Base-by-base conservation (phyloP, 2,329 filamentous ascomycete species). In the Fusarium falciforme region DNA sequence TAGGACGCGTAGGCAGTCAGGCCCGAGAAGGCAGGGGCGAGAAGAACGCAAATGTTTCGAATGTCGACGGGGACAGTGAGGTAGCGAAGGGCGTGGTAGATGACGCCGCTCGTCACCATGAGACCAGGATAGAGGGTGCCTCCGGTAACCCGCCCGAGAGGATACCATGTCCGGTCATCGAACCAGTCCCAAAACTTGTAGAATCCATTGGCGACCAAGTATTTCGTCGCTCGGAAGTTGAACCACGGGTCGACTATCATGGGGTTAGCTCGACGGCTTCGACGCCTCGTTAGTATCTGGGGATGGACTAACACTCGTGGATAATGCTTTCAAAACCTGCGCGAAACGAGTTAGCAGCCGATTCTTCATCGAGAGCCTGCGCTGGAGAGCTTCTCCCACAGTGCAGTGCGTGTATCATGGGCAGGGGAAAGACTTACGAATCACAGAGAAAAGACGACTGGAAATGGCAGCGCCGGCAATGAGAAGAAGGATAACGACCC, bases 161-260 rank as follows among this genome's bases (percentile, higher is more conserved):
- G 96, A 85, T 99, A 96, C 96, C 96, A 99, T 91, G 96, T 99
- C 87, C 96, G 92, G 88, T 99, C 96, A 85, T 99, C 96, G 82
- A 99, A 99, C 96, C 96, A 99, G 84, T 99, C 96, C 96, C 96
- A 99, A 83, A 99, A 99, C 84, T 93, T 95, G 85, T 98, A 97
- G 87, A 99, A 98, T 79, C 96, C 96, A 91, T 99, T 91, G 81
- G 96, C 91, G 65, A 99, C 94, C 65, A 99, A 90, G 81, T 99
- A 98, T 85, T 98, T 98, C 66, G 96, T 98, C 76, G 96, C 96
- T 84, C 96, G 90, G 86, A 99, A 99, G 86, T 99, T 99, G 88
- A 99, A 99, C 96, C 96, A 99, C 38, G 96, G 96, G 85, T 99
- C 96, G 86, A 99, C 96, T 99, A 55, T 69, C 35, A 82, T 52